Conservation (phyloP, 1,284 basidiomycete genomes). For the Rhodofomes roseus region DNA sequence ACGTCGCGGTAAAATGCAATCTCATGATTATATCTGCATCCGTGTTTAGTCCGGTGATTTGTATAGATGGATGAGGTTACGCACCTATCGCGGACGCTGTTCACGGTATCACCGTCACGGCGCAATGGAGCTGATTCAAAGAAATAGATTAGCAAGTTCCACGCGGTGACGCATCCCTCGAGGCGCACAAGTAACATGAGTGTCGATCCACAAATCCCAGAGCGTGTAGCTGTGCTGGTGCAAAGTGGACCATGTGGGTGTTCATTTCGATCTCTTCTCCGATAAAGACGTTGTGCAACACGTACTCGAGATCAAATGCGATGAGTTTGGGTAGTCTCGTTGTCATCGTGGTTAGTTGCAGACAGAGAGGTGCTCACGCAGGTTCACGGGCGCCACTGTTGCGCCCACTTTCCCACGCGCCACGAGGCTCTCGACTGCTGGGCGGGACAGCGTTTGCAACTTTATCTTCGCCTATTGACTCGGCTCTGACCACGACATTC, state of each 20-base stretch:
- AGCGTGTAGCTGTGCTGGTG: constrained; percentile 62
- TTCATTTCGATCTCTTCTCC: neutral
- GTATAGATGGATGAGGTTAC: constrained; percentile 7
- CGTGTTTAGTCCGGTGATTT: constrained; percentile 9
- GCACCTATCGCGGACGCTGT: constrained; percentile 61
- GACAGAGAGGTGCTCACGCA: neutral
- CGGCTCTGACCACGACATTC: neutral
- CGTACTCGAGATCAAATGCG: constrained; percentile 82
- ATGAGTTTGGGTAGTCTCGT: constrained; percentile 61
- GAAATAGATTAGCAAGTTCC: neutral
- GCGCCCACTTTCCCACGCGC: neutral
- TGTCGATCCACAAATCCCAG: constrained; percentile 85
- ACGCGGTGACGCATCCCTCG: neutral
- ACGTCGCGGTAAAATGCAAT: constrained; percentile 78
- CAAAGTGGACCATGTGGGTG: constrained; percentile 6
- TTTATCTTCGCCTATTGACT: neutral
- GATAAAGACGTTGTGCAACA: neutral
- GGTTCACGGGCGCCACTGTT: too few species aligned
- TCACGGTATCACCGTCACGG: constrained; percentile 50
- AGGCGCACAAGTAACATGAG: constrained; percentile 48
- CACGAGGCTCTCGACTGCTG: neutral
- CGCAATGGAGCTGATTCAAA: constrained; percentile 53
- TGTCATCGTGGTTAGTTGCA: constrained; percentile 23
- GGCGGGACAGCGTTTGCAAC: neutral
- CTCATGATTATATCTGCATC: constrained; percentile 44